phyloP scores from a whole-genome alignment of 176 grass and related monocot species.

The Metroxylon sagu region DNA sequence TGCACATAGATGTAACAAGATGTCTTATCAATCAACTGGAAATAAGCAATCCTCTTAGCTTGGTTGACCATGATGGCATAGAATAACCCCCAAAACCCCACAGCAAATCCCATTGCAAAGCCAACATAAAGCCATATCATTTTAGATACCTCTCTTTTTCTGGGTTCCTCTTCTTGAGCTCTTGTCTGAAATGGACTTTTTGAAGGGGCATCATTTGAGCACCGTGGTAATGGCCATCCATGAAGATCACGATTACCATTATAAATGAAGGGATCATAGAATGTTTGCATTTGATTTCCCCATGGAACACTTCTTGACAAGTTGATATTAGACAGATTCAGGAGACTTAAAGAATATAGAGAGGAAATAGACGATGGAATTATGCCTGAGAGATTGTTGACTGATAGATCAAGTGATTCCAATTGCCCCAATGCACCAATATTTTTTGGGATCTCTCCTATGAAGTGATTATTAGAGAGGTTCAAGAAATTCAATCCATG shows the following conservation, averaged over 20 bases:
- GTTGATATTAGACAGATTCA: constrained; percentile 8
- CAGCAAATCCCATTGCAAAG: no score
- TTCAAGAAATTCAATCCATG: no score
- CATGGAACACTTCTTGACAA: neutral
- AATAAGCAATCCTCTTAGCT: no score
- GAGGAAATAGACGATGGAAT: neutral
- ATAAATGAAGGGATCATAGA: neutral
- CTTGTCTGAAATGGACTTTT: no score
- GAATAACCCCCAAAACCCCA: no score
- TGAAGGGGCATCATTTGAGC: no score
- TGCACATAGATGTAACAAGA: no score
- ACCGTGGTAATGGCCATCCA: neutral
- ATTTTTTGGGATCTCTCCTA: neutral
- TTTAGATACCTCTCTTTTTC: no score
- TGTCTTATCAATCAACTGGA: no score
- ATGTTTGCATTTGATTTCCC: neutral
- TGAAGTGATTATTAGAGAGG: neutral
- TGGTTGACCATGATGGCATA: no score
- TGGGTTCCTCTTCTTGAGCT: no score
- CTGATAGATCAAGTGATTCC: constrained; percentile 5
- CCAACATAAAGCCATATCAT: no score
- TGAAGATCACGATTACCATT: neutral
- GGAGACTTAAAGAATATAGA: neutral
- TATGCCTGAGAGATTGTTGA: neutral
- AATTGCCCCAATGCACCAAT: neutral